Evolutionary conservation across 2,329 filamentous ascomycete species (phyloP).

Genomic region (Cladosporium sp.): DNA sequence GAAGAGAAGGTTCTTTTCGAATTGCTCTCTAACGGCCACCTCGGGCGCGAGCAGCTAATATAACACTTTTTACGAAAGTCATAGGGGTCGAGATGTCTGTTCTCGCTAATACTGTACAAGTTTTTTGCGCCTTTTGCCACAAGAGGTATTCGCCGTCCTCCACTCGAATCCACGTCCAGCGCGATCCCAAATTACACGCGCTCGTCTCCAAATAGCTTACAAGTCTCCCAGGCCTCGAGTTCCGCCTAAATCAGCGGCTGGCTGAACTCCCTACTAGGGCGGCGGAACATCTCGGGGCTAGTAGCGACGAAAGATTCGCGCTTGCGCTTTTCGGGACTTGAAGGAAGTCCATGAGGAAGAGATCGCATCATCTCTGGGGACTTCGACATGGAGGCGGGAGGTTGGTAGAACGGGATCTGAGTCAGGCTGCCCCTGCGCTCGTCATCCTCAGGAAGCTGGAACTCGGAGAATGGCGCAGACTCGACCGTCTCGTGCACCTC

Average conservation of each 20-base stretch:
- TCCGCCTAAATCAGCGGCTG: background rate
- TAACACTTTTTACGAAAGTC: constrained; percentile 8
- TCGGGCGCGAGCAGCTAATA: constrained; percentile 8
- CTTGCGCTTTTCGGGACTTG: constrained; percentile 19
- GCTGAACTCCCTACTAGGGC: constrained; percentile 1
- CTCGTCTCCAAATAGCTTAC: background rate
- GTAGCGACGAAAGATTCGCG: constrained; percentile 15
- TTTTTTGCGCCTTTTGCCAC: background rate
- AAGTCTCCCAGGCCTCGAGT: background rate
- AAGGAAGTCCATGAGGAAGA: constrained; percentile 13
- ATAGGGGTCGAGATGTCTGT: constrained; percentile 1
- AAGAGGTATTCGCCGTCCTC: background rate
- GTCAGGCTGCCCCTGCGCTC: background rate
- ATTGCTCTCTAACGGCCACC: constrained; percentile 2
- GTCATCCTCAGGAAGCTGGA: constrained; percentile 1
- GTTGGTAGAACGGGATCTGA: constrained; percentile 23
- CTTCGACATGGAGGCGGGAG: constrained; percentile 23
- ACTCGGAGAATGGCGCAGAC: constrained; percentile 1
- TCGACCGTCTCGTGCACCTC: constrained; percentile 13
- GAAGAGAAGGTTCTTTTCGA: background rate
- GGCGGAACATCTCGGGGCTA: constrained; percentile 8
- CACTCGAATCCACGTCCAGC: too few relatives aligned
- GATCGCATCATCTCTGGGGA: constrained; percentile 25
- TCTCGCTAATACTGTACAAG: constrained; percentile 11
- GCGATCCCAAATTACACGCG: background rate